Evolutionary conservation across 495 filamentous ascomycete genomes (phyloP).

Genomic region (Durotheca rogersii): DNA sequence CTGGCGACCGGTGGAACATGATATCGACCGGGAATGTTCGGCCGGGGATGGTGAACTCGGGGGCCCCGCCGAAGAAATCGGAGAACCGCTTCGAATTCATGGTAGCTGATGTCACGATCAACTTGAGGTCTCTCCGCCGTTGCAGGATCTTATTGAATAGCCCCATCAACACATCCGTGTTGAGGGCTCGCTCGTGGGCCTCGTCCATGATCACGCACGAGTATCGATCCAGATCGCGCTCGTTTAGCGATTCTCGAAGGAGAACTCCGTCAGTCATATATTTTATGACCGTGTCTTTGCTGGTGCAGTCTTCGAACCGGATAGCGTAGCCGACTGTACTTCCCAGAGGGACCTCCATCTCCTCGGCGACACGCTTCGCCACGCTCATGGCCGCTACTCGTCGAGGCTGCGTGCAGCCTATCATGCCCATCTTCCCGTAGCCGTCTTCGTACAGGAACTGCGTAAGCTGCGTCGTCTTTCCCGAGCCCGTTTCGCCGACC

Average conservation of each 20-base stretch:
- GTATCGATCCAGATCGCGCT: slow-evolving; percentile 92
- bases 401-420: slow-evolving; percentile 92
- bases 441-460: slow-evolving; percentile 95
- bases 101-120: slow-evolving; percentile 97
- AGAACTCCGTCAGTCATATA: slow-evolving; percentile 99
- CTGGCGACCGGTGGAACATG: slow-evolving; percentile 91
- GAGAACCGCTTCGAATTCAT: slow-evolving; percentile 98
- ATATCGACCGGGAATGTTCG: slow-evolving; percentile 97
- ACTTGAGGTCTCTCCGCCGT: slow-evolving; percentile 83
- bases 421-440: slow-evolving; percentile 82
- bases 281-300: slow-evolving; percentile 91
- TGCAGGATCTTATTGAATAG: slow-evolving; percentile 96
- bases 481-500: slow-evolving; percentile 93
- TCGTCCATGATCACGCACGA: slow-evolving; percentile 99
- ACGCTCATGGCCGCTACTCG: slow-evolving; percentile 99
- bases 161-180: slow-evolving; percentile 97
- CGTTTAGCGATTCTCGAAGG: slow-evolving; percentile 86
- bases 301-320: slow-evolving; percentile 98
- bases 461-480: slow-evolving; percentile 94
- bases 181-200: slow-evolving; percentile 93
- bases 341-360: slow-evolving; percentile 97
- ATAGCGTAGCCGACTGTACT: slow-evolving; percentile 93
- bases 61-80: slow-evolving; percentile 95
- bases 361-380: slow-evolving; percentile 95
- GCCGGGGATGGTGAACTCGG: slow-evolving; percentile 95